Base-by-base conservation (phyloP, 139 green algal species). In the Astrephomene gubernaculifera region DNA sequence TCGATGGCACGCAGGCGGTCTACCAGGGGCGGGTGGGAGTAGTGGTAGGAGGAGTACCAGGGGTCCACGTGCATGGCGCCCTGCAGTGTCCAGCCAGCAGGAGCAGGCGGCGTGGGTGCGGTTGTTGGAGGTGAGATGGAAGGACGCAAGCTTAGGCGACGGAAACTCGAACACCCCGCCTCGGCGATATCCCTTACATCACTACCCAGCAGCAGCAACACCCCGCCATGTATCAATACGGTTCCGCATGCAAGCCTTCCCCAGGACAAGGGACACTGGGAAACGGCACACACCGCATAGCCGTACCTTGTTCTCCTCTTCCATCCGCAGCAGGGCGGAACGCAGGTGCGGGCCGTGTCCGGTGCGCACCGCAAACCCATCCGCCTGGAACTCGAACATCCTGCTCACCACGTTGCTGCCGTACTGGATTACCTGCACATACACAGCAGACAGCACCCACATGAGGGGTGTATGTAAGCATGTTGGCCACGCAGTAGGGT, bases 301-400 rank as follows among this genome's bases (percentile, higher is more conserved):
- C 19, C 57, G 0, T 54, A 84, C 78, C 82, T 97, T 97, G 91
- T 98, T 98, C 63, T 95, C 91, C 57, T 97, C 91, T 78, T 98
- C 94, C 74, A 98, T 87, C 53, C 86, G 93, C 27, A 94, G 81
- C 70, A 98, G 91, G 10, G 93, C 96, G 35, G 86, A 74, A 12
- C 87, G 79, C 31, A 98, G 90, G 7, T 92, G 44, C 9, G n/a
- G 0, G 44, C 90, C 90, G 31, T 88, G 78, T 24, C 89, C 61
- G 31, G 76, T 63, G 21, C 39, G 41, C 4, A 94, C 93, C 4
- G 91, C 96, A 90, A 98, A 98, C 0, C 41, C 87, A 75, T 98
- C 96, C n/a, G 96, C 96, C 85, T 98, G 96, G 87, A 97, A 98
- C 85, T 98, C 96, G 86, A 96, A 98, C 8, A n/a, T 87, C 12